Base-by-base conservation (phyloP, 1,139 yeast species). In the Candida anutae region DNA sequence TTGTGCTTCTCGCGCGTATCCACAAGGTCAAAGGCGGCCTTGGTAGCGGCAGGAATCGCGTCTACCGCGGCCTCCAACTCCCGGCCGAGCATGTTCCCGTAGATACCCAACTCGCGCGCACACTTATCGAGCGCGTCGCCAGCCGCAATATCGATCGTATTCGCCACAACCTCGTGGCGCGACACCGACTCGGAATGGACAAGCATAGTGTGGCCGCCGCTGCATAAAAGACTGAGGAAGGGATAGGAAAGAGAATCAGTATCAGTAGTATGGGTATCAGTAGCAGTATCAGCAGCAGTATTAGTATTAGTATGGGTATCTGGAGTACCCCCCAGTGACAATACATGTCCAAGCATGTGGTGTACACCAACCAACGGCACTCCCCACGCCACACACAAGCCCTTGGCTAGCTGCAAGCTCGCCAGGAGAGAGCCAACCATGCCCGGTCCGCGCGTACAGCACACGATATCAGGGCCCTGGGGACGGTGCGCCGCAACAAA, bases 361-460 rank as follows among this genome's bases (percentile, higher is more conserved):
- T 93, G 95, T 0, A 90, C 95, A 0, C 97, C 97, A 1, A 90
- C 60, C 15, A 85, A 46, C 0, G 96, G 96, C 3, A 63, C 69
- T 15, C 68, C 54, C 80, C 87, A 80, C 0, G 87, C 96, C 0
- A 81, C 60, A 0, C 88, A 61, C 12, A 90, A 57, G 0, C 97
- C 98, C 43, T 85, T 82, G 0, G 94, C 95, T 23, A 85, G 56
- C 43, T 82, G 93, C 23, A 83, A 62, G 2, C 96, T 93, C 0
- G 85, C 81, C 11, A 85, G 70, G 13, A 90, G 58, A 0, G 94
- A 80, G 0, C 96, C 96, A 11, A 78, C 71, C 96, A 93, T 87
- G 0, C 99, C 99, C 0, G 99, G 99, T 0, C 99, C 99, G 40
- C 94, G 59, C 0, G 99, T 90, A 6, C 81, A 95, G 49, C 95